phyloP scores from a whole-genome alignment of 1,139 yeast species.

The Kazachstania sp. region DNA sequence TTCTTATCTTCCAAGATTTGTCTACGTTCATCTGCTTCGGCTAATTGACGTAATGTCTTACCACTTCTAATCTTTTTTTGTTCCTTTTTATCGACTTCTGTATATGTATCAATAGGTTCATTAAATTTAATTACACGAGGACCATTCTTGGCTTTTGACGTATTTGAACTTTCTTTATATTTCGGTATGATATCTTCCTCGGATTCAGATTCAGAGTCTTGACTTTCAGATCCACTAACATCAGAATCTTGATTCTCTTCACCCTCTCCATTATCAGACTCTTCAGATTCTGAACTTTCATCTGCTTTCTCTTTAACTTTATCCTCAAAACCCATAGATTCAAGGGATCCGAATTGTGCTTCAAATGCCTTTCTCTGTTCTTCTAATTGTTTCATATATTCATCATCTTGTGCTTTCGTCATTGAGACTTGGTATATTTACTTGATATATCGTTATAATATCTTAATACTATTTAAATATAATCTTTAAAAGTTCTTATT shows the following conservation, averaged over 20 bases:
- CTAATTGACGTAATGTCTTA: conserved; percentile 23
- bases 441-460: not conserved
- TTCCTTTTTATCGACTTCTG: conserved; percentile 37
- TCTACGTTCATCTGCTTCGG: conserved; percentile 5
- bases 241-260: conserved; percentile 1
- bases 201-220: conserved; percentile 11
- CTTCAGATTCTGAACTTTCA: conserved; percentile 15
- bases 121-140: conserved; percentile 43
- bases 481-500: no score
- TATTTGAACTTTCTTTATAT: not conserved
- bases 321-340: conserved; percentile 51
- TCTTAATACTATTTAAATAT: no score
- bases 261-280: not conserved
- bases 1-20: conserved; percentile 8
- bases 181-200: conserved; percentile 5
- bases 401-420: conserved; percentile 28
- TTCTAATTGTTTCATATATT: conserved; percentile 44
- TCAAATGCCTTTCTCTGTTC: conserved; percentile 55
- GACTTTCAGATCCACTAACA: conserved; percentile 9
- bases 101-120: conserved; percentile 23
- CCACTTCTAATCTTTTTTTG: conserved; percentile 37
- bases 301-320: conserved; percentile 34
- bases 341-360: conserved; percentile 59
- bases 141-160: conserved; percentile 3
- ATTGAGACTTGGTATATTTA: not conserved